Percentiles rank a stretch among this genome's conserved stretches.
These are phyloP conservation scores for Saccharomycopsis fibuligera DNA, from an alignment of 805 yeast species.

Conservation along the genomic window DNA sequence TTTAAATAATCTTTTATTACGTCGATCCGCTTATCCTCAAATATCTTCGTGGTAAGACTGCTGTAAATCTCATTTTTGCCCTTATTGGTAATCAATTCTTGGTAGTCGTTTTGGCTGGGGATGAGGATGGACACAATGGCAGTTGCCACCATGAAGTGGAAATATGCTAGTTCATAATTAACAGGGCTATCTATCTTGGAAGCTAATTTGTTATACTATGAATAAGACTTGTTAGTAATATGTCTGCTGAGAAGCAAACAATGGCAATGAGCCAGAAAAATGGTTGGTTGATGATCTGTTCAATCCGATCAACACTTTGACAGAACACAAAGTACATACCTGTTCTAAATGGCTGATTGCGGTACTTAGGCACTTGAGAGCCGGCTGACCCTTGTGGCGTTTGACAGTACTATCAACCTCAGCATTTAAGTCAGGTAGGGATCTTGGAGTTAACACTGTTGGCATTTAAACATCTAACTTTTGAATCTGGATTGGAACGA, in stretches of 20 bases:
- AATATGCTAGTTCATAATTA: neutral
- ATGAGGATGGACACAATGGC: neutral
- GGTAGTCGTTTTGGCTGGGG: neutral
- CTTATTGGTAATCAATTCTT: neutral
- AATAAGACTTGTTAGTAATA: neutral
- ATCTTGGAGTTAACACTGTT: neutral
- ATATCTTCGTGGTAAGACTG: neutral
- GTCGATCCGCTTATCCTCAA: conserved; percentile 1
- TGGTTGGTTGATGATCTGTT: neutral
- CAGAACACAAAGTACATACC: neutral
- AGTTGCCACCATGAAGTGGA: conserved; percentile 3
- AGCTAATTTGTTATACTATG: no score
- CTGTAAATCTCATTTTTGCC: neutral
- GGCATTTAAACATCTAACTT: neutral
- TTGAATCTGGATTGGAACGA: neutral
- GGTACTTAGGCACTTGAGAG: neutral
- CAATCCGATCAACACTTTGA: neutral
- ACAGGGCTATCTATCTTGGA: neutral
- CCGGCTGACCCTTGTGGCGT: neutral
- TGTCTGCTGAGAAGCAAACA: neutral
- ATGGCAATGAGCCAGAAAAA: neutral
- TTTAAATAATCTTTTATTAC: neutral
- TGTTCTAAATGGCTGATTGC: neutral
- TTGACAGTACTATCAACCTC: neutral
- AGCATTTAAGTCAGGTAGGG: neutral